Percentiles rank a stretch among this genome's conserved stretches.
These are phyloP conservation scores for Pterocarpus santalinus DNA, from an alignment of 306 rosid species.

Conservation along the genomic window DNA sequence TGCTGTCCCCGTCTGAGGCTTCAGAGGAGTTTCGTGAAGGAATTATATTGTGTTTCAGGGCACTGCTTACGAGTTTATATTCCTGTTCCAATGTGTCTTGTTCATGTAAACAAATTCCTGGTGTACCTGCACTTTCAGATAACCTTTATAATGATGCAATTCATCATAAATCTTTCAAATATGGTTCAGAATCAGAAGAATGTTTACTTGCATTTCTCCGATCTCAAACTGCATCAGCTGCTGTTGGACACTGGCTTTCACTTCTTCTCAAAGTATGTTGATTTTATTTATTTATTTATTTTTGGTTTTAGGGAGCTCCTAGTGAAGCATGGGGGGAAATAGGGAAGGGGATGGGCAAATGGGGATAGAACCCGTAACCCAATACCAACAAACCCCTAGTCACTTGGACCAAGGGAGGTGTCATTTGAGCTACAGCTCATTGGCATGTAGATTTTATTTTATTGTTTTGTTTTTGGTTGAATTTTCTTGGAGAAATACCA, in stretches of 20 bases:
- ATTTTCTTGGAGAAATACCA: constrained; percentile 36
- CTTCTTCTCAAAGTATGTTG: constrained; percentile 86
- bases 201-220: constrained; percentile 84
- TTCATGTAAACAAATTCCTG: constrained; percentile 64
- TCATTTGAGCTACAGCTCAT: too few relatives aligned
- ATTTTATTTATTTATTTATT: neutral
- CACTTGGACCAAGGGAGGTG: too few relatives aligned
- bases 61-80: constrained; percentile 66
- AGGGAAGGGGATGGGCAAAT: too few relatives aligned
- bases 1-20: constrained; percentile 87
- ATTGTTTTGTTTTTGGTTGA: neutral
- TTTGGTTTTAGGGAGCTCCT: too few relatives aligned
- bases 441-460: neutral
- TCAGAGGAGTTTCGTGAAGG: constrained; percentile 99
- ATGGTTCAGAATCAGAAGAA: constrained; percentile 64
- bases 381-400: too few relatives aligned
- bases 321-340: too few relatives aligned
- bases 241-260: constrained; percentile 96
- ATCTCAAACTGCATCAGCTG: constrained; percentile 81
- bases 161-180: constrained; percentile 46
- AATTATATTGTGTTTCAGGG: constrained; percentile 79
- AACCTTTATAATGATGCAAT: constrained; percentile 44
- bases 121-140: constrained; percentile 69
- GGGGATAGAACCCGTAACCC: too few relatives aligned
- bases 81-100: constrained; percentile 74